These are phyloP conservation scores for Backusella sp. DNA, from an alignment of 192 early-diverging fungal genomes.

Conservation along the genomic window DNA sequence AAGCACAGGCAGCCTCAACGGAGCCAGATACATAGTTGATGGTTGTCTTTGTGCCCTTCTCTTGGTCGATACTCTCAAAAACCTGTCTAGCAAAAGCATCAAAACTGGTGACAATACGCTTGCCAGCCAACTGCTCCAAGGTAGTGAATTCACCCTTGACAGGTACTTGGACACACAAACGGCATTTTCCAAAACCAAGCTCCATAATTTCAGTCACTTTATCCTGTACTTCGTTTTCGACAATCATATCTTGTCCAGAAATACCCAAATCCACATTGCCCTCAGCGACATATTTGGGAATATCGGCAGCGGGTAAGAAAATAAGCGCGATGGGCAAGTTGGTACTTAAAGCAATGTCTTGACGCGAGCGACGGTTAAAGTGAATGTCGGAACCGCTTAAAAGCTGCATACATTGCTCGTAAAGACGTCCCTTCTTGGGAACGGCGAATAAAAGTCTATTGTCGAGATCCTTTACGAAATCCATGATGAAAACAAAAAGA, in stretches of 20 bases:
- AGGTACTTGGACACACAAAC: slow-evolving; percentile 90
- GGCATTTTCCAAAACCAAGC: slow-evolving; percentile 92
- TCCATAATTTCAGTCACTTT: slow-evolving; percentile 68
- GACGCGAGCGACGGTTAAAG: slow-evolving; percentile 90
- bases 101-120: slow-evolving; percentile 94
- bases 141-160: slow-evolving; percentile 44
- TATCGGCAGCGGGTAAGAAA: slow-evolving; percentile 94
- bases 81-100: slow-evolving; percentile 62
- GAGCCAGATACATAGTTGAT: slow-evolving; percentile 90
- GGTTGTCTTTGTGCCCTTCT: slow-evolving; percentile 56
- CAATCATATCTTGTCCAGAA: slow-evolving; percentile 94
- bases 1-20: slow-evolving; percentile 94
- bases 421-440: slow-evolving; percentile 97
- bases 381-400: slow-evolving; percentile 92
- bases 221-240: slow-evolving; percentile 73
- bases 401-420: slow-evolving; percentile 83
- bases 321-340: slow-evolving; percentile 94
- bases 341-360: slow-evolving; percentile 95
- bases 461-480: slow-evolving; percentile 56
- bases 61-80: slow-evolving; percentile 76
- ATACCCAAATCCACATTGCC: slow-evolving; percentile 97
- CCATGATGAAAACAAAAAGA: slow-evolving; percentile 36
- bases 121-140: slow-evolving; percentile 79
- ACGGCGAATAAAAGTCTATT: slow-evolving; percentile 91
- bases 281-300: slow-evolving; percentile 92